Evolutionary conservation across 2,329 filamentous ascomycete genomes (phyloP).

Genomic region (Penicillium sp.): DNA sequence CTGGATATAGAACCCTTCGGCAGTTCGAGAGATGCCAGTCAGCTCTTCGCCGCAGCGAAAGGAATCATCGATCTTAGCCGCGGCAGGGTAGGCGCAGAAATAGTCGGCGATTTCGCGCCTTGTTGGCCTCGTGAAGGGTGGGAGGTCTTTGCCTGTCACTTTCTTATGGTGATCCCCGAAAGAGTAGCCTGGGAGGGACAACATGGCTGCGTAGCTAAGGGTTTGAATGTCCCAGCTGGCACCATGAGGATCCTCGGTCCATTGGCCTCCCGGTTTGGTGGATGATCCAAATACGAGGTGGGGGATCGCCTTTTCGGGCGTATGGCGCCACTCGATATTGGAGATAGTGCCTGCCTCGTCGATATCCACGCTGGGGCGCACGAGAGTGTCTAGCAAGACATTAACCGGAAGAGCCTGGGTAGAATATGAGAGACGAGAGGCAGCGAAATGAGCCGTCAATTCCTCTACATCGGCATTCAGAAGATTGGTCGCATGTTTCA

Average conservation of each 20-base stretch:
- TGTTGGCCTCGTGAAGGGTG: conserved; percentile 60
- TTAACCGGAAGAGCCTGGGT: conserved; percentile 65
- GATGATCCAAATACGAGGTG: conserved; percentile 61
- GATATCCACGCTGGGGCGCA: conserved; percentile 63
- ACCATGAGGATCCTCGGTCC: conserved; percentile 58
- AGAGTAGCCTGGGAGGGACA: conserved; percentile 63
- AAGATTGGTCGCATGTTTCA: conserved; percentile 53
- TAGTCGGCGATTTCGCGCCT: conserved; percentile 61
- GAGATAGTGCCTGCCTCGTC: conserved; percentile 55
- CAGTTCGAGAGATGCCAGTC: conserved; percentile 48
- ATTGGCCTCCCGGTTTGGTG: conserved; percentile 60
- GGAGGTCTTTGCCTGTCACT: conserved; percentile 46
- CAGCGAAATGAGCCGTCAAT: conserved; percentile 61
- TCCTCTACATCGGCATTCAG: conserved; percentile 52
- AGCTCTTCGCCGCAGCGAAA: conserved; percentile 51
- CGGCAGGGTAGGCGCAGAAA: conserved; percentile 57
- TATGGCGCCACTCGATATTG: conserved; percentile 59
- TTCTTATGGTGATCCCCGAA: conserved; percentile 58
- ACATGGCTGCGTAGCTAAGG: conserved; percentile 65
- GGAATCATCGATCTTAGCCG: conserved; percentile 55
- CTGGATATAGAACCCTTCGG: conserved; percentile 54
- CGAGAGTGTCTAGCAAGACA: conserved; percentile 62
- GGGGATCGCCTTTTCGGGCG: conserved; percentile 55
- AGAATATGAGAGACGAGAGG: conserved; percentile 63
- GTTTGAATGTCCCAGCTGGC: conserved; percentile 62